Evolutionary conservation across 1,284 basidiomycete genomes (phyloP).

Genomic region (Pholiota adiposa): DNA sequence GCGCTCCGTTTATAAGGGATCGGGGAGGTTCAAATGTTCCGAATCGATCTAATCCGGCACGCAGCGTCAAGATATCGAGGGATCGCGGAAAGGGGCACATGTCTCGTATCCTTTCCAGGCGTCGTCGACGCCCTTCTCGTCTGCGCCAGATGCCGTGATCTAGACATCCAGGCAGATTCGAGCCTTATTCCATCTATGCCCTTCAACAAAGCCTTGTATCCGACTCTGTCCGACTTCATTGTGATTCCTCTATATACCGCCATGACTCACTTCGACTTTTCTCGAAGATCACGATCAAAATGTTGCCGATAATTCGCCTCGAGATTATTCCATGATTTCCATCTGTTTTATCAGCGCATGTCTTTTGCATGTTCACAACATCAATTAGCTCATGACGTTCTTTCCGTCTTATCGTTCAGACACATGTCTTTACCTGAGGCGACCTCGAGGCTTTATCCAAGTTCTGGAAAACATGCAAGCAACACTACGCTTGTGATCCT

Average conservation of each 20-base stretch:
- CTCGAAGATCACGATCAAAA: not conserved
- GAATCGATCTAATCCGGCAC: not conserved
- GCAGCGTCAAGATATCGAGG: not conserved
- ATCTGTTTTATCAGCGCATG: constrained; percentile 5
- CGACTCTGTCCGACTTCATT: constrained; percentile 1
- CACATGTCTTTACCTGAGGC: not conserved
- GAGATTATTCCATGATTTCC: too few species aligned
- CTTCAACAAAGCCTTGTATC: not conserved
- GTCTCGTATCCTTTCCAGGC: constrained; percentile 1
- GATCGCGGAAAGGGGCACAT: constrained; percentile 2
- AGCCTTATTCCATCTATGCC: not conserved
- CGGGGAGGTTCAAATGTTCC: not conserved
- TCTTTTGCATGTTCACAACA: not conserved
- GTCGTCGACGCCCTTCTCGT: constrained; percentile 8
- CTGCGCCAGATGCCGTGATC: constrained; percentile 4
- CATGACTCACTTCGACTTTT: not conserved
- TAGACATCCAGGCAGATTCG: constrained; percentile 18
- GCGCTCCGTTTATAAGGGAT: not conserved
- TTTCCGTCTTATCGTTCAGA: constrained; percentile 1
- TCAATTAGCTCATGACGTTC: not conserved
- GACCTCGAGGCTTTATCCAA: not conserved
- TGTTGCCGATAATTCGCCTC: not conserved
- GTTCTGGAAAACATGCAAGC: not conserved
- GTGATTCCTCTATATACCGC: not conserved
- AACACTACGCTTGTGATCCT: not conserved